Conservation (phyloP, 805 yeast genomes). For the Schwanniomyces yamadae region DNA sequence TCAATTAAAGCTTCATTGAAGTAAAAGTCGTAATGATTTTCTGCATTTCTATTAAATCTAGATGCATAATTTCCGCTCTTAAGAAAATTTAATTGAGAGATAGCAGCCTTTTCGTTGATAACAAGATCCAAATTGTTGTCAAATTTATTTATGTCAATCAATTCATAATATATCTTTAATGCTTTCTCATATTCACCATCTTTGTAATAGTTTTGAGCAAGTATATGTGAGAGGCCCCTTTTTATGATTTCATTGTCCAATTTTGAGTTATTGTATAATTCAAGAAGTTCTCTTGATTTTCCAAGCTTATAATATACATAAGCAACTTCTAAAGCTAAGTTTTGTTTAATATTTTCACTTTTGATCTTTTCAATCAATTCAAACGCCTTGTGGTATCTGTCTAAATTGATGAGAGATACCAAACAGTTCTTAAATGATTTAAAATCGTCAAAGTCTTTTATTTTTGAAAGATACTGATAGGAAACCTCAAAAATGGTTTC, state of each 20-base stretch:
- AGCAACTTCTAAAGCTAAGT: constrained; percentile 50
- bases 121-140: constrained; percentile 52
- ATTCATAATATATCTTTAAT: constrained; percentile 43
- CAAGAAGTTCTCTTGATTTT: constrained; percentile 26
- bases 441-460: constrained; percentile 34
- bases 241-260: constrained; percentile 10
- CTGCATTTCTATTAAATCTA: constrained; percentile 4
- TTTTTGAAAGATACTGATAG: constrained; percentile 39
- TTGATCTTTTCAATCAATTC: constrained; percentile 41
- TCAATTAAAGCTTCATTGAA: constrained; percentile 60
- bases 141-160: constrained; percentile 31
- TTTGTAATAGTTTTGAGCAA: constrained; percentile 56
- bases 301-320: constrained; percentile 63
- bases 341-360: constrained; percentile 29
- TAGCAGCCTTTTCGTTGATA: constrained; percentile 68
- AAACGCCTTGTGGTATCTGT: constrained; percentile 51
- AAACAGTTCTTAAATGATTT: constrained; percentile 45
- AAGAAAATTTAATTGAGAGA: constrained; percentile 45
- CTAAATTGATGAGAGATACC: constrained; percentile 60
- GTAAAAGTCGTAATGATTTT: constrained; percentile 49
- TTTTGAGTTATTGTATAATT: constrained; percentile 15
- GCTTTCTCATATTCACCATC: constrained; percentile 45
- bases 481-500: constrained; percentile 38
- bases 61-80: constrained; percentile 4
- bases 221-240: constrained; percentile 45